Conservation (phyloP, 176 grass and related monocot genomes). For the Eragrostis nindensis region DNA sequence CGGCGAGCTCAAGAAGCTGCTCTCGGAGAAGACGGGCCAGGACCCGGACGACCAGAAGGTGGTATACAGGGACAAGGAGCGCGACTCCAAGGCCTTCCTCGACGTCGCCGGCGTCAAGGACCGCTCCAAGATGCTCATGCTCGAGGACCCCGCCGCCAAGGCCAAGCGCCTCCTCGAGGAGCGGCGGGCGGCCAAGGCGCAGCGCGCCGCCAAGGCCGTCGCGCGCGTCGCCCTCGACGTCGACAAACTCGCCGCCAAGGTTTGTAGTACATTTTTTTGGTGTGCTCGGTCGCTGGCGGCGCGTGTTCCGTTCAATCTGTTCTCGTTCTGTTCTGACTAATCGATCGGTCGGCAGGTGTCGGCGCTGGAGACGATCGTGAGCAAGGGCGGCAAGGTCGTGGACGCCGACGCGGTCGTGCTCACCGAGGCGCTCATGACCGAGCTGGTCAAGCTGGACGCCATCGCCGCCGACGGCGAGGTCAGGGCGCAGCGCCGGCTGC, state of each 20-base stretch:
- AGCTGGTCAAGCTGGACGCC: constrained; percentile 85
- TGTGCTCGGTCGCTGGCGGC: too few species aligned
- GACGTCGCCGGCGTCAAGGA: constrained; percentile 85
- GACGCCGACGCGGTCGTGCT: constrained; percentile 64
- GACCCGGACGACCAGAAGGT: constrained; percentile 93
- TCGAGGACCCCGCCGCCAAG: constrained; percentile 79
- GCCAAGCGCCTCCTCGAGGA: constrained; percentile 80
- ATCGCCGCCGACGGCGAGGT: constrained; percentile 81
- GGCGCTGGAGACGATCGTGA: constrained; percentile 73
- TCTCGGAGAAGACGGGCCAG: constrained; percentile 76
- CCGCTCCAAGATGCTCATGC: constrained; percentile 76
- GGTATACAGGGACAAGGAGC: constrained; percentile 76
- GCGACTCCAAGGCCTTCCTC: constrained; percentile 73
- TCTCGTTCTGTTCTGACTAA: too few species aligned
- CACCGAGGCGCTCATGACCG: constrained; percentile 86
- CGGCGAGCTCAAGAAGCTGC: constrained; percentile 89
- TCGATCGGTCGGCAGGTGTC: constrained; percentile 50
- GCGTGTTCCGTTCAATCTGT: too few species aligned
- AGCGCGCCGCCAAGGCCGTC: constrained; percentile 61
- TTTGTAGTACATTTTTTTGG: too few species aligned
- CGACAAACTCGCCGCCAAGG: constrained; percentile 81
- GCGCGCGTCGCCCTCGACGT: constrained; percentile 58
- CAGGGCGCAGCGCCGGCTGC: constrained; percentile 56
- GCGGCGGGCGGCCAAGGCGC: constrained; percentile 58
- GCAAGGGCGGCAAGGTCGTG: constrained; percentile 76